These are phyloP conservation scores for Bryum argenteum DNA, from an alignment of 225 moss, liverwort and hornwort genomes.

Conservation along the genomic window DNA sequence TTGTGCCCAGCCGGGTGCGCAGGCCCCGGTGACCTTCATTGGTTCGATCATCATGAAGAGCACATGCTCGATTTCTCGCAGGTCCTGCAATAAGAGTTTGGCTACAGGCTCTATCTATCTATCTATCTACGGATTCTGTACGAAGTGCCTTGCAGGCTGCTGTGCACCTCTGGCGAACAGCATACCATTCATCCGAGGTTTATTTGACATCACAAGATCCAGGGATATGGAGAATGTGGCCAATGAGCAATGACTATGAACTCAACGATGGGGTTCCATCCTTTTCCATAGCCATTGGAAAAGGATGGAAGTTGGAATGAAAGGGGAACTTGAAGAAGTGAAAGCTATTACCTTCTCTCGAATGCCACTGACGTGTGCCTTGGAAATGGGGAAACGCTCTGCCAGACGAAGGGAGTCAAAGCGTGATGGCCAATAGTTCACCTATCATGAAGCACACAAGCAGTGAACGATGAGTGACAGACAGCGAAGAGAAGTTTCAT, in stretches of 20 bases:
- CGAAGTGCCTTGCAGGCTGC: background rate
- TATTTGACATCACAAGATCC: background rate
- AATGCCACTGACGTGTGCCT: slow-evolving; percentile 60
- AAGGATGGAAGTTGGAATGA: background rate
- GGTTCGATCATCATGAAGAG: slow-evolving; percentile 28
- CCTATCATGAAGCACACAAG: slow-evolving; percentile 23
- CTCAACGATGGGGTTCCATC: too few species aligned
- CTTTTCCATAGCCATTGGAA: background rate
- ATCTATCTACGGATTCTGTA: background rate
- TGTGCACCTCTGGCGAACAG: background rate
- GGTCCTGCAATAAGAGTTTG: background rate
- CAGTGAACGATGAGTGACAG: background rate
- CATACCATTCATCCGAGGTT: background rate
- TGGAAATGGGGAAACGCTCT: slow-evolving; percentile 60
- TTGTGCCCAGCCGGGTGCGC: slow-evolving; percentile 51
- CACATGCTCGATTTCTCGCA: slow-evolving; percentile 10
- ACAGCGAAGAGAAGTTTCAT: too few species aligned
- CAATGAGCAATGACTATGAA: too few species aligned
- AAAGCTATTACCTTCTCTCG: slow-evolving; percentile 53
- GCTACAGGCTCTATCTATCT: background rate
- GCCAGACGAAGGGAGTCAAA: slow-evolving; percentile 59
- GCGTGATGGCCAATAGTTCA: slow-evolving; percentile 70
- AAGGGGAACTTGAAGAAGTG: background rate
- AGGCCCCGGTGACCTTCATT: slow-evolving; percentile 70
- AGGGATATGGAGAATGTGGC: too few species aligned